phyloP scores from a whole-genome alignment of 495 filamentous ascomycete genomes.

The Lindgomyces ingoldianus region DNA sequence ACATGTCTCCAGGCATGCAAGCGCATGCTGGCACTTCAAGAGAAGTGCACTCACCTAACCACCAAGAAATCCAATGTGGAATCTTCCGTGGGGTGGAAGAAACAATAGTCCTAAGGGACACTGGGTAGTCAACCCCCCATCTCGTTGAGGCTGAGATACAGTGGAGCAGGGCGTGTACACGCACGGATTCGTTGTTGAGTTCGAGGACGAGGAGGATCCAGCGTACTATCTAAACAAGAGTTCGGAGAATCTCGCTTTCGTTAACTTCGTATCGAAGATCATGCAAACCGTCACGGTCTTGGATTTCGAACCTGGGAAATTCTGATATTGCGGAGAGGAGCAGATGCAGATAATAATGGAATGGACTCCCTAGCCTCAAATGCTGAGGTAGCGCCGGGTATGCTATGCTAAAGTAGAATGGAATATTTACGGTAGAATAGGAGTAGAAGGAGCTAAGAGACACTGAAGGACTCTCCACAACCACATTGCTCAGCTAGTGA shows the following conservation, averaged over 20 bases:
- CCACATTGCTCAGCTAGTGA: constrained; percentile 88
- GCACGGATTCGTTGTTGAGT: constrained; percentile 65
- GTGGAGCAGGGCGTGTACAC: constrained; percentile 53
- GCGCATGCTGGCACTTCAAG: constrained; percentile 43
- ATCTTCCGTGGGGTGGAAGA: constrained; percentile 57
- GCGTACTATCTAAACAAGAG: constrained; percentile 45
- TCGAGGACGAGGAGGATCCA: constrained; percentile 51
- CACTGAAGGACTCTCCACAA: constrained; percentile 97
- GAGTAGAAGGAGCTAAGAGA: constrained; percentile 47
- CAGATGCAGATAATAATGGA: neutral
- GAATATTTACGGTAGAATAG: neutral
- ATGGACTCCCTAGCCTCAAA: constrained; percentile 2
- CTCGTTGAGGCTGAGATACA: neutral
- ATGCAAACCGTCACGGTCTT: neutral
- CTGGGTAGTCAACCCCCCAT: constrained; percentile 51
- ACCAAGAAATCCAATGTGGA: constrained; percentile 60
- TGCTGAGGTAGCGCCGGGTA: constrained; percentile 25
- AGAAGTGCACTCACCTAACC: constrained; percentile 53
- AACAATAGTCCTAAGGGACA: constrained; percentile 67
- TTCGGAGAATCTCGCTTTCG: constrained; percentile 48
- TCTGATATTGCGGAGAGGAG: constrained; percentile 31
- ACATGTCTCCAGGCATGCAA: constrained; percentile 43
- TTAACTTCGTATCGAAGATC: constrained; percentile 4
- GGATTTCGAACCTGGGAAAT: constrained; percentile 47
- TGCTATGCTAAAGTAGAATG: constrained; percentile 26